Evolutionary conservation across 2,329 filamentous ascomycete genomes (phyloP), one percentile per base, ranked within the genome.

Genomic region (Penicillium sp.): DNA sequence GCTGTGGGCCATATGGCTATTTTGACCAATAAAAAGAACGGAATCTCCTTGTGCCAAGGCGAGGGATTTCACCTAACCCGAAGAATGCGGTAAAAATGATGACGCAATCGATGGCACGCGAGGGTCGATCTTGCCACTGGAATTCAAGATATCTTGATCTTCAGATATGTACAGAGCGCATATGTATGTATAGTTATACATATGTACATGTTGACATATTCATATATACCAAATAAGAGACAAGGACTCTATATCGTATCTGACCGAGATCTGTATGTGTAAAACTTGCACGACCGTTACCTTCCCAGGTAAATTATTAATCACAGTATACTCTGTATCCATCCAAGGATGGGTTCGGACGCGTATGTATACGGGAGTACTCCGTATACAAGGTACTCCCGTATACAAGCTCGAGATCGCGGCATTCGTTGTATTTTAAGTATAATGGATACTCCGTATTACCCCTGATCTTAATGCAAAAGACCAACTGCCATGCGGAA

Each of bases 71-170:
- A 35, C 42, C 16, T 32, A 40, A 52, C 10, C 43, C 43, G 26
- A 53, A 40, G 54, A 56, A 56, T 56, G 54, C 43, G 43, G 54
- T 56, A 38, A 53, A 56, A 53, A 50, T 22, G 50, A 53, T 56
- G 54, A 56, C 50, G 54, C 54, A 56, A 56, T 56, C 20, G 7
- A 42, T 16, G 3, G 11, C 53, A 46, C 48, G 40, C 46, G 40
- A 45, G 32, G 24, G 9, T 24, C 35, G 20, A 26, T 42, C 13
- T 45, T 31, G 50, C 40, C 50, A 52, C 50, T 47, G 26, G 34
- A n/a, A 39, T 46, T 46, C 42, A 38, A 32, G 16, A 38, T 29
- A 35, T 32, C 26, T 50, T 20, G 39, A 34, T 52, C n/a, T 31
- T 22, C 18, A 26, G 18, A 29, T 8, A 34, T 22, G 20, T 10